phyloP scores from a whole-genome alignment of 2,329 filamentous ascomycete species.

The Paramyrothecium roridum region DNA sequence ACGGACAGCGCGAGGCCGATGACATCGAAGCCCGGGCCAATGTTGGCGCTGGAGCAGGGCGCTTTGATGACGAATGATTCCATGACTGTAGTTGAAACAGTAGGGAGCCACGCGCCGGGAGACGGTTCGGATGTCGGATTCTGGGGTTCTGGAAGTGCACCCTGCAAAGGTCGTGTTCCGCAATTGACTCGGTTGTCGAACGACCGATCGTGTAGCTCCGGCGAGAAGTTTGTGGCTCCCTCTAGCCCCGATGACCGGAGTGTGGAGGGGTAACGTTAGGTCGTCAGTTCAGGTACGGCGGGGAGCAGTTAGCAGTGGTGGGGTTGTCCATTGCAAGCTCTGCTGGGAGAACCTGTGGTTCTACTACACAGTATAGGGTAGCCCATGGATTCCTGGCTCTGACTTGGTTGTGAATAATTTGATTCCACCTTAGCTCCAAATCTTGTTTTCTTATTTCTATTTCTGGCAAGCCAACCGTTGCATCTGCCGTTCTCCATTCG shows the following conservation, averaged over 20 bases:
- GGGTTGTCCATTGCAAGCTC: no score
- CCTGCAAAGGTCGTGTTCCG: constrained; percentile 5
- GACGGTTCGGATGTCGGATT: neutral
- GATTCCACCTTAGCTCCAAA: no score
- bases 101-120: constrained; percentile 10
- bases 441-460: no score
- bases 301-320: no score
- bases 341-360: no score
- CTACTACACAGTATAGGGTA: no score
- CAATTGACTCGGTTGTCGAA: constrained; percentile 5
- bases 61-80: constrained; percentile 72
- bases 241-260: neutral
- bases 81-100: constrained; percentile 33
- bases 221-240: neutral
- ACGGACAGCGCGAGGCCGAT: constrained; percentile 92
- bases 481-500: no score
- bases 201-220: no score
- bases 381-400: no score
- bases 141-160: constrained; percentile 5
- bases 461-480: no score
- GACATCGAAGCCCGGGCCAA: constrained; percentile 95
- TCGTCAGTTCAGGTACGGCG: no score
- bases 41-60: constrained; percentile 95
- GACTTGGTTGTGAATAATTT: no score
- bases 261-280: neutral